Conservation (phyloP, 768 basidiomycete species). For the Hypholoma sublateritium region DNA sequence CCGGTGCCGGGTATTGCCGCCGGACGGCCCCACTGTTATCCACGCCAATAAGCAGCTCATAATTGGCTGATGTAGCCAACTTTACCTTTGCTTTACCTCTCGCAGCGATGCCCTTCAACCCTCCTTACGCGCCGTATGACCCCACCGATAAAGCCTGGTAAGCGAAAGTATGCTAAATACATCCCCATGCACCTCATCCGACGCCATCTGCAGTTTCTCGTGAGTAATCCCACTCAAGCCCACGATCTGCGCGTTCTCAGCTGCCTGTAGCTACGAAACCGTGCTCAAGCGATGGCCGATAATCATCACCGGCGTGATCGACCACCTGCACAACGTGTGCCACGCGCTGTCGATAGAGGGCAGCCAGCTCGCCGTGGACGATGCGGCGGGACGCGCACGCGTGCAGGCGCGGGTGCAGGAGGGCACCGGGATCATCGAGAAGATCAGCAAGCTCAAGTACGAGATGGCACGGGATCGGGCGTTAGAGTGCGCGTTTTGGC, state of each 20-base stretch:
- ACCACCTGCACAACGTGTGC: conserved; percentile 68
- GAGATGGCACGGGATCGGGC: conserved; percentile 79
- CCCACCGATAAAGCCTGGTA: conserved; percentile 69
- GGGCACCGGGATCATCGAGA: conserved; percentile 74
- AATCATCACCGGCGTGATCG: conserved; percentile 80
- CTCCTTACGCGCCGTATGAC: conserved; percentile 72
- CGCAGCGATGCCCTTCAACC: conserved; percentile 18
- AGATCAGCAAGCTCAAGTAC: conserved; percentile 79
- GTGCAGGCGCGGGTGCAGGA: conserved; percentile 57
- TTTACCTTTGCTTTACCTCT: too few relatives aligned
- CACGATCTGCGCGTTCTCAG: neutral
- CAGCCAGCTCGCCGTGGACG: conserved; percentile 20
- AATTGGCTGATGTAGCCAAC: too few relatives aligned
- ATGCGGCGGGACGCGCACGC: conserved; percentile 17
- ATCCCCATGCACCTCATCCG: neutral
- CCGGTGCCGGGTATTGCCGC: too few relatives aligned
- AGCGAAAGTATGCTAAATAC: too few relatives aligned
- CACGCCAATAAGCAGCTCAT: too few relatives aligned
- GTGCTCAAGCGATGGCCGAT: conserved; percentile 80
- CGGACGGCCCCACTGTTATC: too few relatives aligned
- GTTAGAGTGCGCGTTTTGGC: conserved; percentile 51
- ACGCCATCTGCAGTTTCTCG: conserved; percentile 55
- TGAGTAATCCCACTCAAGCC: conserved; percentile 22
- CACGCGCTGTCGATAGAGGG: conserved; percentile 54
- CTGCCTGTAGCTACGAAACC: conserved; percentile 63